phyloP scores from a whole-genome alignment of 805 yeast genomes.

The Ogataea chonburiensis region DNA sequence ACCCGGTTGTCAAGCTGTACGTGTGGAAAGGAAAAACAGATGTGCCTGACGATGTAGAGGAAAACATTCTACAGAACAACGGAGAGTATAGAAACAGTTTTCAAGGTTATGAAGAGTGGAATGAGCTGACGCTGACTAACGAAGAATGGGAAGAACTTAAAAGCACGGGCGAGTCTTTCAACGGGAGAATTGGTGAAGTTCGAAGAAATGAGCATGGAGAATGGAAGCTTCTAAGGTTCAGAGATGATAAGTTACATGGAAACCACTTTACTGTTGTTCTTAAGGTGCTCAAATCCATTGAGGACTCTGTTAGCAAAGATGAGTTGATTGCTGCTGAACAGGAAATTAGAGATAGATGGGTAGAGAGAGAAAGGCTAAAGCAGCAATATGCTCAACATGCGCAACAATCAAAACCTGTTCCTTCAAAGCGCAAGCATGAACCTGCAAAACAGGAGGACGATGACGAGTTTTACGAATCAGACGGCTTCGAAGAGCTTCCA shows the following conservation, averaged over 20 bases:
- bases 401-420: slow-evolving; percentile 15
- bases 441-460: slow-evolving; percentile 18
- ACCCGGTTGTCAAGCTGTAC: slow-evolving; percentile 64
- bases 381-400: slow-evolving; percentile 24
- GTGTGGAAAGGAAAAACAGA: slow-evolving; percentile 70
- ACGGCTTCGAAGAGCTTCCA: slow-evolving; percentile 39
- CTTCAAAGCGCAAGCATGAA: slow-evolving; percentile 10
- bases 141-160: slow-evolving; percentile 82
- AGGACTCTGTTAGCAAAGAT: slow-evolving; percentile 79
- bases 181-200: slow-evolving; percentile 87
- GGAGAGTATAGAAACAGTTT: slow-evolving; percentile 35
- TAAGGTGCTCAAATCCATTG: slow-evolving; percentile 79
- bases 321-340: slow-evolving; percentile 63
- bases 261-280: slow-evolving; percentile 80
- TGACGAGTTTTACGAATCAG: slow-evolving; percentile 35
- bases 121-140: slow-evolving; percentile 58
- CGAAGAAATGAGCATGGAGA: slow-evolving; percentile 60
- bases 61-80: slow-evolving; percentile 32
- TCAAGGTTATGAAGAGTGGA: slow-evolving; percentile 61
- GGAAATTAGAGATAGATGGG: slow-evolving; percentile 61
- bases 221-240: slow-evolving; percentile 84
- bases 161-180: slow-evolving; percentile 70
- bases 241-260: slow-evolving; percentile 91
- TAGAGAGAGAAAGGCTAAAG: slow-evolving; percentile 46
- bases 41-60: slow-evolving; percentile 38